Evolutionary conservation across 176 grass and related monocot species (phyloP), one percentile per base, ranked within the genome.

Genomic region (Musa beccarii): DNA sequence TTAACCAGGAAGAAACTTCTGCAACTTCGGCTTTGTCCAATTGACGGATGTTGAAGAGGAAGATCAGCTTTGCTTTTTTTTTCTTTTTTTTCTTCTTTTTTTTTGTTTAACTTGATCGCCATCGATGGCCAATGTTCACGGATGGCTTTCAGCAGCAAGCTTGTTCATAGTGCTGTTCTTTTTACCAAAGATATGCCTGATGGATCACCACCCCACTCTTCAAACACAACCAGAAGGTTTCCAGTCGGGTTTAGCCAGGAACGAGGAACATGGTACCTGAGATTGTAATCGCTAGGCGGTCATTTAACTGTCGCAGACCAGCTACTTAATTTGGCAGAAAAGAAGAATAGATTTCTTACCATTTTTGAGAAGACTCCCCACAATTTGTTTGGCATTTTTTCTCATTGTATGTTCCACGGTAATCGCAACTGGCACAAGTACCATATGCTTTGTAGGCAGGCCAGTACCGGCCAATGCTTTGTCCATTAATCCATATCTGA

Each of bases 401-500:
- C 78, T 93, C 82, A 52, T 71, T 78, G 80, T 89, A 98, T 51
- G 86, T 87, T 54, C 90, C 95, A 34, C 79, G 71, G 66, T 98
- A 98, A 81, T 83, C 75, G 78, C 95, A 98, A 12, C 71, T 14
- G n/a, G 88, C 83, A 51, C 95, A 98, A 76, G 83, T 51, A 17
- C 90, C 84, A 74, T 63, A 82, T 68, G 95, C 88, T 75, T 63
- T 78, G 76, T 98, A 98, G 71, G 66, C 81, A 9, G 95, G 75
- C 95, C 95, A 98, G 76, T 93, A 91, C 3, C 95, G 88, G 11
- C 95, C 95, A 14, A 84, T 86, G 79, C 85, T 83, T 81, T 89
- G 88, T 1, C 90, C 95, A 73, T 98, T 98, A 54, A 98, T 86
- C 95, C 90, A 98, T 49, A 98, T 75, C 76, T 98, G 95, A 19